Base-by-base conservation (phyloP, 805 yeast species). In the Jamesozyma lodderae region DNA sequence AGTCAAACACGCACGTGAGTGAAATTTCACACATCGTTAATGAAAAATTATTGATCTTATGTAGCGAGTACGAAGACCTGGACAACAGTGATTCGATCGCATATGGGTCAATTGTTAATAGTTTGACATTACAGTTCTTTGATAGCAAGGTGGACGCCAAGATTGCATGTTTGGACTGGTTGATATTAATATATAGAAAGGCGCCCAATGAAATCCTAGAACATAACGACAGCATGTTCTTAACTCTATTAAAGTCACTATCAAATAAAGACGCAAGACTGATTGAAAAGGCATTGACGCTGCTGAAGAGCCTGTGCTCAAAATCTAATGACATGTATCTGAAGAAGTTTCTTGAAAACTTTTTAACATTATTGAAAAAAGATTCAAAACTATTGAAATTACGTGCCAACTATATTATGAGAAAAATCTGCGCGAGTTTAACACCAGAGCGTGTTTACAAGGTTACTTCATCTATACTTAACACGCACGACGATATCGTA, bases 161-260 rank as follows among this genome's bases (percentile, higher is more conserved):
- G 41, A 70, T 86, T 24, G 85, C 94, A 0, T 79, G 92, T 18
- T 64, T 92, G 25, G 95, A 88, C 46, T 92, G 98, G 98, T 66
- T 92, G 23, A 76, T 78, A 13, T 75, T 85, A 70, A 67, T 92
- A 29, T 90, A 87, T 52, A 69, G 75, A 20, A 79, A 79, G 47
- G 79, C 80, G 16, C 81, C 82, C 2, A 61, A 66, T 28, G 70
- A 73, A 42, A 66, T 79, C 25, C 55, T 78, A 28, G 72, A 70
- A 31, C 73, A 71, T 39, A 66, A 70, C 41, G 81, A 75, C 37
- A 74, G 75, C 41, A 81, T 86, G 31, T 79, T 87, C 49, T 77
- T 83, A 10, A 84, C 87, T 0, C 66, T 92, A 26, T 66, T 92
- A 37, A 80, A 78, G 52, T 83, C 95, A 0, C 67, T 77, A 15